phyloP scores from a whole-genome alignment of 2,329 filamentous ascomycete species.

The Fusarium sp. region DNA sequence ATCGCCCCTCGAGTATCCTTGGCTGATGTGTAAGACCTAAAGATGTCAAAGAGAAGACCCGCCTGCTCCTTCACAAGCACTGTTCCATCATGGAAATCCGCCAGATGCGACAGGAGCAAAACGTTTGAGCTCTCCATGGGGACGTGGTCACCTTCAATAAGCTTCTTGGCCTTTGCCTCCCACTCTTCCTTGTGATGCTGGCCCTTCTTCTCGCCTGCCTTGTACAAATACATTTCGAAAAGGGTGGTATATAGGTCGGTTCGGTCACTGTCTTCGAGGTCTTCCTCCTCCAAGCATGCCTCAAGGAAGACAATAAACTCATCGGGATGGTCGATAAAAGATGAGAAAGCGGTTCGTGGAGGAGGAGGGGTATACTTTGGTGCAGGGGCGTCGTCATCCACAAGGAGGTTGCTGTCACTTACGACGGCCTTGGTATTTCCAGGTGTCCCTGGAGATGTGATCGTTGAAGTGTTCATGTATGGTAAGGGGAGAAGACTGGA shows the following conservation, averaged over 20 bases:
- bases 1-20: slow-evolving; percentile 93
- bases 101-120: slow-evolving; percentile 89
- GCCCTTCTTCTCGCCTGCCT: slow-evolving; percentile 80
- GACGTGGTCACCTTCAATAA: slow-evolving; percentile 84
- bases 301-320: slow-evolving; percentile 95
- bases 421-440: slow-evolving; percentile 62
- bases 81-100: slow-evolving; percentile 89
- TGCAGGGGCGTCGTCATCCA: slow-evolving; percentile 59
- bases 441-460: slow-evolving; percentile 64
- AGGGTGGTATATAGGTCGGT: slow-evolving; percentile 92
- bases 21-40: slow-evolving; percentile 92
- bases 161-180: slow-evolving; percentile 89
- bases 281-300: slow-evolving; percentile 80
- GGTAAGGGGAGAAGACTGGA: slow-evolving; percentile 86
- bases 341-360: slow-evolving; percentile 91
- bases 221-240: slow-evolving; percentile 98
- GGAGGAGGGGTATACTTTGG: slow-evolving; percentile 81
- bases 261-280: slow-evolving; percentile 79
- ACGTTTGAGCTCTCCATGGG: slow-evolving; percentile 96
- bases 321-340: slow-evolving; percentile 92
- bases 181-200: slow-evolving; percentile 77
- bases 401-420: slow-evolving; percentile 63
- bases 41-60: slow-evolving; percentile 92
- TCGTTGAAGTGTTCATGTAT: slow-evolving; percentile 78
- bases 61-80: slow-evolving; percentile 94